Conservation (phyloP, 2,329 filamentous ascomycete species). For the Fusarium sp. region DNA sequence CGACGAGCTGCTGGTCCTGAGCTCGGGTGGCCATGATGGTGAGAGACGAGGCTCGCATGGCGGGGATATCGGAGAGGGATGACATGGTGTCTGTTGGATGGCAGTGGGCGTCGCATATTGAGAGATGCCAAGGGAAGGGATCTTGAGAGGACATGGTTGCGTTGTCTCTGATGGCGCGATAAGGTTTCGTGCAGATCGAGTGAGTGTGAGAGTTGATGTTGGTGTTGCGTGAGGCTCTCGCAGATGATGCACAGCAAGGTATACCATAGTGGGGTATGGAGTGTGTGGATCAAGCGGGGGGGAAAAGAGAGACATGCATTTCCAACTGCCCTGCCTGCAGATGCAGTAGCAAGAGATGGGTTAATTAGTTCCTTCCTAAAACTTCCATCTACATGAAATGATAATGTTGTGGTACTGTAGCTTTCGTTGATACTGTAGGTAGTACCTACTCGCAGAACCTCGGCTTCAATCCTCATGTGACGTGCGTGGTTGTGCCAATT, state of each 20-base stretch:
- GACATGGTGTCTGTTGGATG: conserved; percentile 85
- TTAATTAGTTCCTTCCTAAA: background rate
- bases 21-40: conserved; percentile 83
- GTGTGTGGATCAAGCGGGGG: background rate
- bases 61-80: conserved; percentile 66
- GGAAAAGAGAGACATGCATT: background rate
- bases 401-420: background rate
- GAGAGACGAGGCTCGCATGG: conserved; percentile 74
- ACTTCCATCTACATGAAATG: background rate
- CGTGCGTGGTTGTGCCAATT: background rate
- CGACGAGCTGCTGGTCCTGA: conserved; percentile 81
- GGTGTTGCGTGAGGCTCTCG: conserved; percentile 10
- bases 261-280: background rate
- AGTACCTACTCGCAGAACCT: background rate
- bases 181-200: background rate
- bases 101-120: conserved; percentile 83
- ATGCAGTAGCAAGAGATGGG: background rate
- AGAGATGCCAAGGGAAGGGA: conserved; percentile 76
- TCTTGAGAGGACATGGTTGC: conserved; percentile 22
- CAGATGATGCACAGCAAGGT: background rate
- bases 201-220: background rate
- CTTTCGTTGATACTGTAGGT: background rate
- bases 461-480: background rate
- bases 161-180: background rate
- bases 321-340: background rate